Evolutionary conservation across 2,329 filamentous ascomycete genomes (phyloP).

Genomic region (Colletotrichum filicis): DNA sequence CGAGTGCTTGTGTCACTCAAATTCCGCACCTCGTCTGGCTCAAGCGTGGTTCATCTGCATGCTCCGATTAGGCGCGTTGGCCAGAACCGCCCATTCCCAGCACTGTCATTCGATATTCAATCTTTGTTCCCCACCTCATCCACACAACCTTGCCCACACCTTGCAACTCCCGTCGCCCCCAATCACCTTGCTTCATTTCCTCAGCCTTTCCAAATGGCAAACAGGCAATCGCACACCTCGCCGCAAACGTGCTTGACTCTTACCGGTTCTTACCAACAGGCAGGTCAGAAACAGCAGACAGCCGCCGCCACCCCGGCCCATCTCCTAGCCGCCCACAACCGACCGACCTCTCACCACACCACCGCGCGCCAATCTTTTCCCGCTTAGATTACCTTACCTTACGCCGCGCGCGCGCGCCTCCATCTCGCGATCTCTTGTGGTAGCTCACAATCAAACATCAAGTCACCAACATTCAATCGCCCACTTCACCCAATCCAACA

Average conservation of each 20-base stretch:
- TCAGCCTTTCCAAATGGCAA: slow-evolving; percentile 12
- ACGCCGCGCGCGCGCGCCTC: neutral
- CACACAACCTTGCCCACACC: slow-evolving; percentile 6
- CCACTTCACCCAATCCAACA: neutral
- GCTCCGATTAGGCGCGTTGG: slow-evolving; percentile 22
- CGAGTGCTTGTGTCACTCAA: neutral
- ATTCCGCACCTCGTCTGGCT: slow-evolving; percentile 1
- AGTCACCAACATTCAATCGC: neutral
- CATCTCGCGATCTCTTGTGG: neutral
- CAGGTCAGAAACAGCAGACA: slow-evolving; percentile 3
- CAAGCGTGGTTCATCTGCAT: neutral
- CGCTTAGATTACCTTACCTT: neutral
- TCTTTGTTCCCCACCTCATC: slow-evolving; percentile 11
- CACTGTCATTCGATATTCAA: slow-evolving; percentile 7
- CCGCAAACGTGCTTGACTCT: neutral
- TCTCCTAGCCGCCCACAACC: slow-evolving; percentile 12
- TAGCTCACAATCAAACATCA: neutral
- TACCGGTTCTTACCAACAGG: neutral
- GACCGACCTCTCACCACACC: neutral
- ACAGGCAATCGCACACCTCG: neutral
- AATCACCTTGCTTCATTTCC: neutral
- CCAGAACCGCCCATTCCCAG: slow-evolving; percentile 22
- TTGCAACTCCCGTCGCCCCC: neutral
- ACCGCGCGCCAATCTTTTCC: slow-evolving; percentile 1
- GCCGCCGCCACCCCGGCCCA: slow-evolving; percentile 2